Evolutionary conservation across 345 rosid species (phyloP), one percentile per base, ranked within the genome.

Genomic region (Heritiera fomes): DNA sequence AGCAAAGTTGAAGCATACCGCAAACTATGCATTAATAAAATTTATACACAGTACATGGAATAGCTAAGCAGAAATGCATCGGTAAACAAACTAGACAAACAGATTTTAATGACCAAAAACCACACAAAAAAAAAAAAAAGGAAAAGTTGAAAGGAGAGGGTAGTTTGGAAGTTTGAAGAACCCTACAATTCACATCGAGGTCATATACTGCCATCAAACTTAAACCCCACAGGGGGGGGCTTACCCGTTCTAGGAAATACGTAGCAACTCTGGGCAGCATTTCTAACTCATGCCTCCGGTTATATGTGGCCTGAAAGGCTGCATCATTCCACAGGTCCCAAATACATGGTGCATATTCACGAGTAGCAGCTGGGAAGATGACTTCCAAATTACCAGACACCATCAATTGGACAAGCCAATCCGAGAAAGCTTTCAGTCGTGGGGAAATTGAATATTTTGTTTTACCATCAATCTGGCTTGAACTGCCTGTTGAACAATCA

Each of bases 221-320:
- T 43, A 75, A 68, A 73, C 59, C 14, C 82, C 64, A 62, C 38
- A 60, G 50, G 18, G 17, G 17, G 1, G 34, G 64, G 61, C 88
- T 83, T 84, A 93, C 99, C 88, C 93, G 85, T 84, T 88, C 97
- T 60, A 95, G 86, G 88, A 95, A 95, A 86, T 93, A 91, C 10
- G 92, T 87, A 63, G 97, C 93, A 69, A 73, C 81, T 83, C 90
- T 87, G 8, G 99, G 98, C 52, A 95, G 89, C 82, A 67, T 84
- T 79, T 88, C 88, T 18, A 91, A 71, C 84, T 91, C 95, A 9
- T 86, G 86, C 80, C 95, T 90, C 43, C 92, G 84, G 83, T 80
- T 85, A 81, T 93, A 95, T 2, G 99, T 88, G 61, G 93, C 97
- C 85, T 91, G 94, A 82, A 95, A 83, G 81, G 96, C 89, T 71